Percentiles rank a stretch among this genome's conserved stretches.
These are phyloP conservation scores for Abrus precatorius DNA, from an alignment of 306 rosid genomes.

Conservation along the genomic window DNA sequence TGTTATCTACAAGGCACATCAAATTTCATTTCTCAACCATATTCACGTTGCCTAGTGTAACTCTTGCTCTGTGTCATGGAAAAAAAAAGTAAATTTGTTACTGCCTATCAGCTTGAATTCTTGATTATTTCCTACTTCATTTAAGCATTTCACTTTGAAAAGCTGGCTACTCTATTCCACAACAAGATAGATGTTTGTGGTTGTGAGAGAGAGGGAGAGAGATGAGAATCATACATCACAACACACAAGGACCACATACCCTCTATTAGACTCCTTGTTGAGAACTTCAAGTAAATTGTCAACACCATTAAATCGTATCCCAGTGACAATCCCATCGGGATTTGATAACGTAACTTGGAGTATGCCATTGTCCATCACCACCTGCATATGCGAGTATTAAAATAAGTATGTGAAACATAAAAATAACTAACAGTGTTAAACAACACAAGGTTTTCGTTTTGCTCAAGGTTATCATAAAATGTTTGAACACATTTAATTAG, in stretches of 20 bases:
- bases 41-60: slow-evolving; percentile 1
- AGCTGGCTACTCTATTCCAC: neutral
- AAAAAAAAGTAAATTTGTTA: slow-evolving; percentile 20
- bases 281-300: slow-evolving; percentile 93
- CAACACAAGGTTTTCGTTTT: neutral
- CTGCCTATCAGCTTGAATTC: slow-evolving; percentile 20
- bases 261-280: slow-evolving; percentile 82
- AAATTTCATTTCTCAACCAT: slow-evolving; percentile 28
- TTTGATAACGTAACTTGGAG: slow-evolving; percentile 84
- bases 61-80: slow-evolving; percentile 1
- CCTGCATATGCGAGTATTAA: slow-evolving; percentile 64
- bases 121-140: slow-evolving; percentile 13
- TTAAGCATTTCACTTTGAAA: slow-evolving; percentile 8
- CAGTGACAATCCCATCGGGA: slow-evolving; percentile 89
- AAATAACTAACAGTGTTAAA: neutral
- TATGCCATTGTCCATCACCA: slow-evolving; percentile 94
- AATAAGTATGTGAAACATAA: slow-evolving; percentile 15
- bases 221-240: slow-evolving; percentile 9
- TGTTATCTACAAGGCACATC: slow-evolving; percentile 4
- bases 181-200: no score
- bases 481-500: no score
- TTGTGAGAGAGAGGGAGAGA: neutral
- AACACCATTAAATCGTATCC: slow-evolving; percentile 75
- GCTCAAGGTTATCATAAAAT: neutral
- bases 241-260: slow-evolving; percentile 56